A percentile compares a stretch with the other conserved stretches of the same genome.
These are phyloP conservation scores for Cryphonectria japonica DNA, from an alignment of 2,329 filamentous ascomycete species.

Conservation along the genomic window DNA sequence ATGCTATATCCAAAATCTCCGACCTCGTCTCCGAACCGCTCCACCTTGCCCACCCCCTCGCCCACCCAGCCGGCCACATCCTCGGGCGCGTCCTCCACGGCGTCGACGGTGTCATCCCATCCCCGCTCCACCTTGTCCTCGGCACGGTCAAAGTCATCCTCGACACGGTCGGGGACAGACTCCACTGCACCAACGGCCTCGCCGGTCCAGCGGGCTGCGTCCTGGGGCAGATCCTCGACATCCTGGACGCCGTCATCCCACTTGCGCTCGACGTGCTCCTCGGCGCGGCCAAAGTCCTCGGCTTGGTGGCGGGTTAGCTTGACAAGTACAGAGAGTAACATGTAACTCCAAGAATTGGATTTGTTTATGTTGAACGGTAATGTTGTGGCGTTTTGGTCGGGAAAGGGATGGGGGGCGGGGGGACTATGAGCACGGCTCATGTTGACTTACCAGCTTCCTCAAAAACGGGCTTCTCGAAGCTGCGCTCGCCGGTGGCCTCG, in stretches of 20 bases:
- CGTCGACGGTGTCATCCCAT: conserved; percentile 26
- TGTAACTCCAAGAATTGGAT: neutral
- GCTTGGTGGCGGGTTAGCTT: neutral
- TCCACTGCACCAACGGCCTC: conserved; percentile 22
- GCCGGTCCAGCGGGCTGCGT: conserved; percentile 26
- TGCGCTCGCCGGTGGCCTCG: conserved; percentile 26
- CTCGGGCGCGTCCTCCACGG: conserved; percentile 25
- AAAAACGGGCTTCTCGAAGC: conserved; percentile 20
- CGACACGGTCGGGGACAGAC: conserved; percentile 18
- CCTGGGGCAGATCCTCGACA: conserved; percentile 23
- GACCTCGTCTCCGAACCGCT: conserved; percentile 21
- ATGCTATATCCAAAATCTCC: conserved; percentile 11
- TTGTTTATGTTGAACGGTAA: no score
- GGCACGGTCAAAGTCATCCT: conserved; percentile 15
- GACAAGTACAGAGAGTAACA: neutral
- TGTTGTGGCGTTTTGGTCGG: no score
- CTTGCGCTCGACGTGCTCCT: conserved; percentile 17
- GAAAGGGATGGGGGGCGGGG: neutral
- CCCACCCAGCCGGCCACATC: conserved; percentile 21
- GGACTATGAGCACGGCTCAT: neutral
- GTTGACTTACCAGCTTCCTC: conserved; percentile 23
- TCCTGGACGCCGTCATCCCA: conserved; percentile 20
- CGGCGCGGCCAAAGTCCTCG: conserved; percentile 21
- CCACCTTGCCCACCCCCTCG: conserved; percentile 21
- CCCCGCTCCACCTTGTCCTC: conserved; percentile 35